Percentiles rank a stretch among this genome's conserved stretches.
phyloP scores from a whole-genome alignment of 163 green algal genomes.

The Scenedesmus sp. region DNA sequence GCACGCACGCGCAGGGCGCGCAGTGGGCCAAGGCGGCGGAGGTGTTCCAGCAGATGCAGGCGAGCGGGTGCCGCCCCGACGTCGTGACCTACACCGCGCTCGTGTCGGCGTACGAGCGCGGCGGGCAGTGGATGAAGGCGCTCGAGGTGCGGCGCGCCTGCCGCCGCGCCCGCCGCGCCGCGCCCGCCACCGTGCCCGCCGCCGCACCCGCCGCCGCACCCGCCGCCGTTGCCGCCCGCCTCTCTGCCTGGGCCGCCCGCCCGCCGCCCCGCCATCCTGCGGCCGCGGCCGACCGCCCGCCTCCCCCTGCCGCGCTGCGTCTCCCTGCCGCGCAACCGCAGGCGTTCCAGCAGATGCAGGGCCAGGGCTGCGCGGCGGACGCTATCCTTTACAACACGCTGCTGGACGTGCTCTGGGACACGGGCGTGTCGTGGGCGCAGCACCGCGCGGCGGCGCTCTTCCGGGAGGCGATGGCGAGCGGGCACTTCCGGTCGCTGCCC shows the following conservation, averaged over 20 bases:
- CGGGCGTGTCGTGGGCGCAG: constrained; percentile 67
- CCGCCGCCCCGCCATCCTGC: no score
- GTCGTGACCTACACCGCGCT: constrained; percentile 78
- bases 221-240: no score
- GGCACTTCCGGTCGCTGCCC: constrained; percentile 64
- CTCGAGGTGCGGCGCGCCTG: constrained; percentile 64
- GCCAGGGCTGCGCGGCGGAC: constrained; percentile 61
- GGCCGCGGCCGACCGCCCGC: not conserved
- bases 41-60: constrained; percentile 70
- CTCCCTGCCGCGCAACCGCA: not conserved
- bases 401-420: constrained; percentile 75
- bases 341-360: constrained; percentile 39
- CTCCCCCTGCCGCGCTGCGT: not conserved
- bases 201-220: no score
- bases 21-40: constrained; percentile 69
- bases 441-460: constrained; percentile 62
- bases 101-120: constrained; percentile 69
- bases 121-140: constrained; percentile 67
- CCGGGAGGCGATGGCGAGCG: constrained; percentile 56
- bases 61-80: constrained; percentile 62
- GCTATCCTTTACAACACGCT: constrained; percentile 75
- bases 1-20: constrained; percentile 50
- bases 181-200: no score
- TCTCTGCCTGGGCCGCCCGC: no score
- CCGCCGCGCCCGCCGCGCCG: no score